Percentiles rank a stretch among this genome's conserved stretches.
phyloP scores from a whole-genome alignment of 306 rosid genomes.

The Prunus campanulata region DNA sequence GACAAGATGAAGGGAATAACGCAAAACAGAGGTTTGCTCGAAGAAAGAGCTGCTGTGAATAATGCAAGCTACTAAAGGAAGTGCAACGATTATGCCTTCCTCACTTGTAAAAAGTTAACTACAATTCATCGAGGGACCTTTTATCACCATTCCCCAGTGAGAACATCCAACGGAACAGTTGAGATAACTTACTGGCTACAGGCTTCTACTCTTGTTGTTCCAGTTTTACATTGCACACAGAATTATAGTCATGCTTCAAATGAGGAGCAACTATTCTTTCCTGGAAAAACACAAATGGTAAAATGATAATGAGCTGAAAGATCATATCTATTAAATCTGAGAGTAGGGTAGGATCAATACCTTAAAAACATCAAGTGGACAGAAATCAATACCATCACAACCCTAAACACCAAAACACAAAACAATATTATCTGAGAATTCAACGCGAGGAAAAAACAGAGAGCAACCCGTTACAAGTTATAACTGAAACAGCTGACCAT shows the following conservation, averaged over 20 bases:
- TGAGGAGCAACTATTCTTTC: constrained; percentile 73
- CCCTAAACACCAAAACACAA: constrained; percentile 50
- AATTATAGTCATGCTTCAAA: constrained; percentile 46
- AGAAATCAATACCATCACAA: constrained; percentile 72
- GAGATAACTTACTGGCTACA: constrained; percentile 41
- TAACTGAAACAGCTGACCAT: not conserved
- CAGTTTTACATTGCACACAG: constrained; percentile 46
- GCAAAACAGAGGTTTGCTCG: constrained; percentile 10
- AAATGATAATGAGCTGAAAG: not conserved
- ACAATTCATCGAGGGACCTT: constrained; percentile 57
- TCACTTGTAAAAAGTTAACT: constrained; percentile 30
- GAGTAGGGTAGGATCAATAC: constrained; percentile 39
- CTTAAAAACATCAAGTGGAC: constrained; percentile 75
- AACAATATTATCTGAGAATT: not conserved
- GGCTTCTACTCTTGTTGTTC: constrained; percentile 28
- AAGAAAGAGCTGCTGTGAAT: too few species aligned
- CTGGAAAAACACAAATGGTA: constrained; percentile 29
- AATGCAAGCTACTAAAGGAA: not conserved
- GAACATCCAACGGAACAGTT: constrained; percentile 51
- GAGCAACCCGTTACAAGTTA: not conserved
- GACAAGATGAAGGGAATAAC: constrained; percentile 17
- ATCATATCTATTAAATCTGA: constrained; percentile 5
- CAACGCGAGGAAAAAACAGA: not conserved
- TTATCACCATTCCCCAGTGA: constrained; percentile 36
- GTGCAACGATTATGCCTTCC: constrained; percentile 12